Conservation (phyloP, 2,329 filamentous ascomycete genomes). For the Aspergillus sp. region DNA sequence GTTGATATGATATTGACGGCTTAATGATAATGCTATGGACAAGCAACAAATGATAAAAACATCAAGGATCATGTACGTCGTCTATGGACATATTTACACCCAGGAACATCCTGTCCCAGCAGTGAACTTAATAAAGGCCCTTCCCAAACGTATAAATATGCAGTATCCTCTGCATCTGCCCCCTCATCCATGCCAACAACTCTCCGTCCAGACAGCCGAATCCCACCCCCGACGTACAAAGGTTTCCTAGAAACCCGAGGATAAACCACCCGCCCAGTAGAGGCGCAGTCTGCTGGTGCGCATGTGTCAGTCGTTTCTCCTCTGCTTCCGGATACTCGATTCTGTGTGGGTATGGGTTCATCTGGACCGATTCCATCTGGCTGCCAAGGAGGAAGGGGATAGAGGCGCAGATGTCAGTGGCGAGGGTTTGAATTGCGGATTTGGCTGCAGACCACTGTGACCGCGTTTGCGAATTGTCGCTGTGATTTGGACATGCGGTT, state of each 20-base stretch:
- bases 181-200: slow-evolving; percentile 14
- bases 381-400: slow-evolving; percentile 21
- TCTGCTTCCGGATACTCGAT: slow-evolving; percentile 19
- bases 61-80: too few species aligned
- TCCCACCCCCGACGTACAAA: slow-evolving; percentile 10
- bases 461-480: too few species aligned
- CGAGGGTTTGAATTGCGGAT: slow-evolving; percentile 10
- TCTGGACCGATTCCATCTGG: slow-evolving; percentile 15
- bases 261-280: slow-evolving; percentile 21
- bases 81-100: too few species aligned
- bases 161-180: slow-evolving; percentile 17
- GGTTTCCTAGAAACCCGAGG: slow-evolving; percentile 11
- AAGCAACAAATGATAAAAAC: too few species aligned
- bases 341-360: slow-evolving; percentile 9
- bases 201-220: slow-evolving; percentile 9
- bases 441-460: background rate
- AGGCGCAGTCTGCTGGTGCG: slow-evolving; percentile 17
- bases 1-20: too few species aligned
- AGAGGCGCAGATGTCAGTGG: slow-evolving; percentile 20
- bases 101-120: background rate
- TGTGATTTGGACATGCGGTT: background rate
- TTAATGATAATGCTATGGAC: too few species aligned
- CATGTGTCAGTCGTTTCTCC: slow-evolving; percentile 8
- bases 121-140: background rate
- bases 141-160: slow-evolving; percentile 17